Evolutionary conservation across 2,329 filamentous ascomycete genomes (phyloP).

Genomic region (Didymella exigua): DNA sequence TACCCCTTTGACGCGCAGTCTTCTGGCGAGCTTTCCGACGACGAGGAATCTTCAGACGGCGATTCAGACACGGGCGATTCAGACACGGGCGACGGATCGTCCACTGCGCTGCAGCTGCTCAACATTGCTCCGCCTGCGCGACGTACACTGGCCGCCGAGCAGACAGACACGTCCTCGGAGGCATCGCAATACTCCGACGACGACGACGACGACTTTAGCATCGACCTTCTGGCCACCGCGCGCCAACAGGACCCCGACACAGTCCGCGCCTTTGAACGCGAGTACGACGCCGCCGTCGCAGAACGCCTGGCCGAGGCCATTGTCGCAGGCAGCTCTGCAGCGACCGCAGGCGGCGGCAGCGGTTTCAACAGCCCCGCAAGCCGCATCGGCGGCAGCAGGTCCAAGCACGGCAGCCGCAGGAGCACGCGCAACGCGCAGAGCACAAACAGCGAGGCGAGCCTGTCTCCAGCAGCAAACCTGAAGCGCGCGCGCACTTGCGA

Average conservation of each 20-base stretch:
- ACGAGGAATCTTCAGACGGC: slow-evolving; percentile 24
- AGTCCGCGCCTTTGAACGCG: slow-evolving; percentile 50
- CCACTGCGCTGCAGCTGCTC: slow-evolving; percentile 36
- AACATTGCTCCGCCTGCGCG: slow-evolving; percentile 28
- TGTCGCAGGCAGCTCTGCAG: slow-evolving; percentile 56
- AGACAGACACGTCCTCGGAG: slow-evolving; percentile 19
- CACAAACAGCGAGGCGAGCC: slow-evolving; percentile 2
- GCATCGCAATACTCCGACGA: slow-evolving; percentile 36
- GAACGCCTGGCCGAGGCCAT: slow-evolving; percentile 57
- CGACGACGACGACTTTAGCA: slow-evolving; percentile 45
- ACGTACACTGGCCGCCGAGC: neutral
- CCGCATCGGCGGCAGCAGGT: neutral
- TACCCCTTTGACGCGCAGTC: slow-evolving; percentile 48
- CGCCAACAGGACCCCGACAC: slow-evolving; percentile 51
- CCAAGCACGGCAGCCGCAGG: neutral
- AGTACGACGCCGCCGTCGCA: slow-evolving; percentile 55
- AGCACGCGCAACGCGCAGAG: neutral
- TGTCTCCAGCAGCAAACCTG: slow-evolving; percentile 10
- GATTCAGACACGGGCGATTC: neutral
- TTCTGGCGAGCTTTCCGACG: slow-evolving; percentile 44
- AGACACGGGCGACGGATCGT: slow-evolving; percentile 15
- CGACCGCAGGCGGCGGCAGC: slow-evolving; percentile 56
- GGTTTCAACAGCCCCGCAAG: slow-evolving; percentile 52
- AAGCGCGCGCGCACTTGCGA: slow-evolving; percentile 24
- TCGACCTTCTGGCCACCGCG: slow-evolving; percentile 55